Base-by-base conservation (phyloP, 192 early-diverging fungal genomes). In the Chytriomyces sp. region DNA sequence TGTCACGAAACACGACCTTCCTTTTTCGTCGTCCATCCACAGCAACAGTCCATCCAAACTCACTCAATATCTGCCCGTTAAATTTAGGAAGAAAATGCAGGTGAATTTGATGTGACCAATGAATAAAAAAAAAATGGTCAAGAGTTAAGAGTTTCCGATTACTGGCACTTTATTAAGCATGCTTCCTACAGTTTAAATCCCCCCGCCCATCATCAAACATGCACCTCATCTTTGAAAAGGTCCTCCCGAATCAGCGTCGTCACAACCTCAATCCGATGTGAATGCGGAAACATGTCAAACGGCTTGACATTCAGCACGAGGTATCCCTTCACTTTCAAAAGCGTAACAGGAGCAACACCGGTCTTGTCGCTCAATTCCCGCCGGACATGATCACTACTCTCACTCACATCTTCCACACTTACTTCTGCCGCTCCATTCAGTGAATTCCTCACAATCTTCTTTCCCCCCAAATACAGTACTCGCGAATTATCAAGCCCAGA, bases 201-300 rank as follows among this genome's bases (percentile, higher is more conserved):
- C 28, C 28, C 28, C 28, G 28, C 28, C 28, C 28, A 35, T 35
- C 28, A 35, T 35, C 28, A 35, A 35, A 35, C 28, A 35, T 35
- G 28, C 28, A 1, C 3, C 20, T 57, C 53, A 18, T 57, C 53
- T 20, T 57, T 20, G 13, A 57, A 57, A 57, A 57, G 13, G 67
- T 81, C 81, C 47, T 75, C 71, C 9, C 91, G 86, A 6, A 91
- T 88, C 45, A 93, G 78, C 3, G 87, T 88, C 50, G 89, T 83
- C 64, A 93, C 89, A 69, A 85, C 90, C 72, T 93, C 92, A 23
- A 88, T 86, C n/a, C 89, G 86, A 59, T 82, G 82, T 20, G 92
- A 91, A 76, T 93, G 92, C 20, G 92, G 92, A 65, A 93, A 93
- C 72, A 93, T 85, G 74, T 93, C 92, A 59, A 93, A 91, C 7